These are phyloP conservation scores for Aspergillus persii DNA, from an alignment of 2,329 filamentous ascomycete species.

Conservation along the genomic window DNA sequence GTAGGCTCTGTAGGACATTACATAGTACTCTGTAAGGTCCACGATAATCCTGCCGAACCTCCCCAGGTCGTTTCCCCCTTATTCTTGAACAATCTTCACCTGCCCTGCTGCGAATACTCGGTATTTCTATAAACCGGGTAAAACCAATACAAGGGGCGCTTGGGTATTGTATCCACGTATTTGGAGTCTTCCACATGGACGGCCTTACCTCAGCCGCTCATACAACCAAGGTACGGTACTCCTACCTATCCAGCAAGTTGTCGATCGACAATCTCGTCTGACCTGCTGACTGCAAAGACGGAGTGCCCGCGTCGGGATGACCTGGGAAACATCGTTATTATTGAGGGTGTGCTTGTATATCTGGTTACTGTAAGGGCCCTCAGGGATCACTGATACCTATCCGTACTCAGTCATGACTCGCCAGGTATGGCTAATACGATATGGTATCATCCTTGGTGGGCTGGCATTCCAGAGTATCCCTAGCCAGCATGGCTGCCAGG, in stretches of 20 bases:
- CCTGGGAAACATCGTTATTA: too few species aligned
- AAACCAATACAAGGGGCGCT: background rate
- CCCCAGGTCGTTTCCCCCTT: background rate
- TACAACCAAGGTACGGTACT: too few species aligned
- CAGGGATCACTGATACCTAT: too few species aligned
- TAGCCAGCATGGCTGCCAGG: constrained; percentile 16
- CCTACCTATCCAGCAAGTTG: background rate
- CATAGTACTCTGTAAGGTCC: background rate
- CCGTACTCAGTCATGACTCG: too few species aligned
- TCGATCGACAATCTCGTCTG: background rate
- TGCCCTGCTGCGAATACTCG: background rate
- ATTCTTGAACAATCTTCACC: background rate
- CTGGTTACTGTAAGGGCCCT: too few species aligned
- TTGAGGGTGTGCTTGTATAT: too few species aligned
- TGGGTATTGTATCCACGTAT: background rate
- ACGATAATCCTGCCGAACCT: background rate
- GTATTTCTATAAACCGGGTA: background rate
- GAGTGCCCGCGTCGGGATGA: too few species aligned
- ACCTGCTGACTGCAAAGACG: background rate
- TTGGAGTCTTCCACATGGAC: too few species aligned
- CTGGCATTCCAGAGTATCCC: constrained; percentile 18
- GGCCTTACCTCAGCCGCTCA: too few species aligned
- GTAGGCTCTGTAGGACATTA: too few species aligned
- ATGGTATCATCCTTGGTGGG: background rate
- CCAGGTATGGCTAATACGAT: too few species aligned